Conservation (phyloP, 1,284 basidiomycete species). For the Malassezia pachydermatis region DNA sequence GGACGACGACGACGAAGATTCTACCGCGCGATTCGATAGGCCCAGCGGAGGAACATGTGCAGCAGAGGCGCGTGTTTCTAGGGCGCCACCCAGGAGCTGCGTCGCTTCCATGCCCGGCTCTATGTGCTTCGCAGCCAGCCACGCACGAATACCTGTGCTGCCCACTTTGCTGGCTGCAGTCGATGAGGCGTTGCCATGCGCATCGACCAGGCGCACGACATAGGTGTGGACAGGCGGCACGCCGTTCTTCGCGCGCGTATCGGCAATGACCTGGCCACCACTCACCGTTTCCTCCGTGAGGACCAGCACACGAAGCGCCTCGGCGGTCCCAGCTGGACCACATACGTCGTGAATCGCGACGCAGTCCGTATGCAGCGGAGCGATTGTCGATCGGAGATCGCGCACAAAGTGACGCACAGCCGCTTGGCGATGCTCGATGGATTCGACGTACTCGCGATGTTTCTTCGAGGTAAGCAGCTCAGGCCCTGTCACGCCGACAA, state of each 20-base stretch:
- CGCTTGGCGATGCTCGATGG: slow-evolving; percentile 51
- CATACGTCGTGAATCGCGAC: slow-evolving; percentile 37
- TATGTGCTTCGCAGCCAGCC: slow-evolving; percentile 21
- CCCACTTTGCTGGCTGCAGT: slow-evolving; percentile 39
- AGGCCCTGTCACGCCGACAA: slow-evolving; percentile 76
- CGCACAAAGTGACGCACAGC: slow-evolving; percentile 33
- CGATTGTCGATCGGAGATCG: slow-evolving; percentile 21
- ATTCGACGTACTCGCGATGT: slow-evolving; percentile 62
- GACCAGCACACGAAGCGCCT: slow-evolving; percentile 31
- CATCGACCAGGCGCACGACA: slow-evolving; percentile 37
- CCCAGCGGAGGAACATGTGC: slow-evolving; percentile 42
- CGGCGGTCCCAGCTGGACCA: slow-evolving; percentile 40
- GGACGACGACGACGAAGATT: slow-evolving; percentile 1
- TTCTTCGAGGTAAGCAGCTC: slow-evolving; percentile 65
- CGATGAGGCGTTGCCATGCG: slow-evolving; percentile 31
- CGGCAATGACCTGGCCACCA: slow-evolving; percentile 34
- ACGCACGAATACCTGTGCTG: slow-evolving; percentile 41
- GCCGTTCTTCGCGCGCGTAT: slow-evolving; percentile 25
- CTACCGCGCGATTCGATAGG: slow-evolving; percentile 42
- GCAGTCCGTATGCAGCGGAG: slow-evolving; percentile 22
- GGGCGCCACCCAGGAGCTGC: slow-evolving; percentile 7
- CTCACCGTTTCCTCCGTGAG: slow-evolving; percentile 42
- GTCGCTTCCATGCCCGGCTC: slow-evolving; percentile 4
- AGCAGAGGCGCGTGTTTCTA: slow-evolving; percentile 19
- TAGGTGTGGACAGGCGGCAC: slow-evolving; percentile 25